Evolutionary conservation across 768 basidiomycete species (phyloP).

Genomic region (Pluteus cervinus): DNA sequence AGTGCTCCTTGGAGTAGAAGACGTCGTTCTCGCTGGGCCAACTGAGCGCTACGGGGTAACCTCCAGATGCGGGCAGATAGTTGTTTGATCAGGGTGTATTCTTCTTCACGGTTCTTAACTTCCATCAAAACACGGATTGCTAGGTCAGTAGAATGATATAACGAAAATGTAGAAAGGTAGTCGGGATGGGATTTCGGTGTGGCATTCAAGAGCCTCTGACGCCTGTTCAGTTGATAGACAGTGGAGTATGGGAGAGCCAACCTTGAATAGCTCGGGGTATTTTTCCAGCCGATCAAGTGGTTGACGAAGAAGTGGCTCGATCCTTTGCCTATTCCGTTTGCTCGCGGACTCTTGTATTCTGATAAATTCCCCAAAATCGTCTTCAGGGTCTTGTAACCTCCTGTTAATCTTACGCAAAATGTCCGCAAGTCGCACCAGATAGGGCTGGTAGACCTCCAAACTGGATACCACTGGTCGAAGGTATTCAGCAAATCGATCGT

Average conservation of each 20-base stretch:
- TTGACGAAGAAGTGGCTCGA: slow-evolving; percentile 66
- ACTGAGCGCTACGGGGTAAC: slow-evolving; percentile 40
- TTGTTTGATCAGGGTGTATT: slow-evolving; percentile 69
- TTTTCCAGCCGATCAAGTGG: slow-evolving; percentile 67
- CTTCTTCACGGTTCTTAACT: slow-evolving; percentile 82
- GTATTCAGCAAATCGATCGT: slow-evolving; percentile 46
- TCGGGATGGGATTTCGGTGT: slow-evolving; percentile 71
- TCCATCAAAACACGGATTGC: slow-evolving; percentile 77
- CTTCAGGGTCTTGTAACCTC: slow-evolving; percentile 41
- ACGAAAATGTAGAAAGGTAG: slow-evolving; percentile 60
- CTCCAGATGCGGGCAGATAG: slow-evolving; percentile 56
- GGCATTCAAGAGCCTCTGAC: slow-evolving; percentile 59
- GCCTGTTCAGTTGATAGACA: slow-evolving; percentile 4
- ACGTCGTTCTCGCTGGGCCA: slow-evolving; percentile 70
- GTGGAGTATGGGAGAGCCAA: slow-evolving; percentile 27
- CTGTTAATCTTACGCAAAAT: slow-evolving; percentile 48
- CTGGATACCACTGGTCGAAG: slow-evolving; percentile 57
- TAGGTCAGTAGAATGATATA: slow-evolving; percentile 60
- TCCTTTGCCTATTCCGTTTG: slow-evolving; percentile 54
- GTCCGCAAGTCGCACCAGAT: slow-evolving; percentile 66
- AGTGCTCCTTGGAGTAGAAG: slow-evolving; percentile 66
- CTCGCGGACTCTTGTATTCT: slow-evolving; percentile 52
- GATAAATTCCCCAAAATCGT: slow-evolving; percentile 84
- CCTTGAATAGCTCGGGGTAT: slow-evolving; percentile 72
- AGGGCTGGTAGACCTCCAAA: slow-evolving; percentile 84